Percentiles rank a stretch among this genome's conserved stretches.
Conservation (phyloP, 2,329 filamentous ascomycete genomes). For the Podosphaera xanthii region DNA sequence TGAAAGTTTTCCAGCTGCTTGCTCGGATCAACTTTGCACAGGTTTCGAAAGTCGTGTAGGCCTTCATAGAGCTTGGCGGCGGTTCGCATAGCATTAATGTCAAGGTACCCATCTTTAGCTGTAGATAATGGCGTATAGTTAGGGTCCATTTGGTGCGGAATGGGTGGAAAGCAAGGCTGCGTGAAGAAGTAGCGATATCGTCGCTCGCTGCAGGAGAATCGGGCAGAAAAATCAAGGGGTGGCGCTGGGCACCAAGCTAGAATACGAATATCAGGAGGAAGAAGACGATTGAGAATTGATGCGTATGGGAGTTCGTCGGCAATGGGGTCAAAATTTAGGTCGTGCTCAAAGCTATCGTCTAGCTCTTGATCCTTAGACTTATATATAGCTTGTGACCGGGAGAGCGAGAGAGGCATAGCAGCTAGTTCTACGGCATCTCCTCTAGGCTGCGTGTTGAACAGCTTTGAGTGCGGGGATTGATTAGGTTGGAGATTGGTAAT, state of each 20-base stretch:
- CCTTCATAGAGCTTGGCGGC: slow-evolving; percentile 66
- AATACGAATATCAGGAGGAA: slow-evolving; percentile 74
- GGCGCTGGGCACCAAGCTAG: slow-evolving; percentile 82
- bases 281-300: slow-evolving; percentile 60
- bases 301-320: slow-evolving; percentile 68
- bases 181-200: slow-evolving; percentile 97
- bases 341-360: slow-evolving; percentile 13
- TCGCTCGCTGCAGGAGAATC: slow-evolving; percentile 78
- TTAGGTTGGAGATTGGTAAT: neutral
- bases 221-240: slow-evolving; percentile 61
- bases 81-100: slow-evolving; percentile 66
- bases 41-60: slow-evolving; percentile 82
- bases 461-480: slow-evolving; percentile 1
- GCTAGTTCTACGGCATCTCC: slow-evolving; percentile 10
- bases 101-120: slow-evolving; percentile 50
- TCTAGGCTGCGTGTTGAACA: slow-evolving; percentile 11
- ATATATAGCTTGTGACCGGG: slow-evolving; percentile 5
- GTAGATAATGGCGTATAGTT: slow-evolving; percentile 11
- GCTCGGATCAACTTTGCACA: slow-evolving; percentile 77
- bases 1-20: slow-evolving; percentile 78
- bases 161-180: slow-evolving; percentile 62
- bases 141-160: slow-evolving; percentile 28
- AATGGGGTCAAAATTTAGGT: slow-evolving; percentile 38
- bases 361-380: slow-evolving; percentile 5
- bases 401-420: slow-evolving; percentile 10